These are phyloP conservation scores for Phytopythium aichiense DNA, from an alignment of 352 stramenopile genomes.

Conservation along the genomic window DNA sequence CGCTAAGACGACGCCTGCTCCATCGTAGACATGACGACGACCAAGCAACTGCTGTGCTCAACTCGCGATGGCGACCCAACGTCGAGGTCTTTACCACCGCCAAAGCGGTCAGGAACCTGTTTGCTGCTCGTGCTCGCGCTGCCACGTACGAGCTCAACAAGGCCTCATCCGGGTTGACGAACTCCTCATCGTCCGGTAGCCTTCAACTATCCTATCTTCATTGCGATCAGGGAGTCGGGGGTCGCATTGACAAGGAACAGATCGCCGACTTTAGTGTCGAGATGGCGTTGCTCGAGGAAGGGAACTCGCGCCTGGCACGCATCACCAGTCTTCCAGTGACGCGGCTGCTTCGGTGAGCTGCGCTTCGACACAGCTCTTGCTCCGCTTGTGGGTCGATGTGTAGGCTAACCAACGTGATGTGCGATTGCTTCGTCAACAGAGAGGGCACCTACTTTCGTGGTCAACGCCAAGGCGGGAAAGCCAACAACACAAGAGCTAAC, in stretches of 20 bases:
- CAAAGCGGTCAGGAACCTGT: conserved; percentile 38
- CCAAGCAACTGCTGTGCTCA: conserved; percentile 18
- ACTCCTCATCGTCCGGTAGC: not conserved
- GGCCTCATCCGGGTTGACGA: not conserved
- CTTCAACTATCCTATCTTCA: not conserved
- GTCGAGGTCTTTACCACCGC: conserved; percentile 33
- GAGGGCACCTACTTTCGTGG: conserved; percentile 1
- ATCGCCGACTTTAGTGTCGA: not conserved
- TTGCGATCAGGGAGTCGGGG: not conserved
- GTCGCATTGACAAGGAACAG: not conserved
- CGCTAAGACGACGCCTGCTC: not conserved
- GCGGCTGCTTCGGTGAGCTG: conserved; percentile 29
- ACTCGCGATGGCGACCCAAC: conserved; percentile 23
- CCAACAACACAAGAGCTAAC: not conserved
- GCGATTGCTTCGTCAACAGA: not conserved
- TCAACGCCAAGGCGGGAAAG: not conserved
- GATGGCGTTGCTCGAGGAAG: conserved; percentile 13
- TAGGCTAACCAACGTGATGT: not conserved
- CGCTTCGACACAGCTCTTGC: not conserved
- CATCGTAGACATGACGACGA: not conserved
- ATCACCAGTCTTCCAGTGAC: conserved; percentile 44
- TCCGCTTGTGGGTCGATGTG: not conserved
- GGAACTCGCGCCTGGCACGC: conserved; percentile 31
- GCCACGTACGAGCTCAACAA: not conserved
- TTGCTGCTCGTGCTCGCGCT: conserved; percentile 22